These are phyloP conservation scores for Amanita phalloides DNA, from an alignment of 768 basidiomycete genomes.

Conservation along the genomic window DNA sequence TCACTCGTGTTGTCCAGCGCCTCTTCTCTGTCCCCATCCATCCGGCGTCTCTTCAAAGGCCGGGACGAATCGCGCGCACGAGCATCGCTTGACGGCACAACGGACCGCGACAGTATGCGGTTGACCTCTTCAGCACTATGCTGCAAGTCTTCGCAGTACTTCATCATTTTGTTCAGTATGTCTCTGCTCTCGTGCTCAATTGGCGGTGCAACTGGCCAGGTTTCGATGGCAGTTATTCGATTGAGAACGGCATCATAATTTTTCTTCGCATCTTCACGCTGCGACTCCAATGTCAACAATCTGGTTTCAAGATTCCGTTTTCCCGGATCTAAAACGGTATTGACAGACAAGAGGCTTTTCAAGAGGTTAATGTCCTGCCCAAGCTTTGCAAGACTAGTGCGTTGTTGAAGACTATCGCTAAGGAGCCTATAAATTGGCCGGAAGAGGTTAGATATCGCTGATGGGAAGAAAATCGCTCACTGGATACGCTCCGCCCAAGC, in stretches of 20 bases:
- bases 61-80: slow-evolving; percentile 11
- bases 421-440: slow-evolving; percentile 3
- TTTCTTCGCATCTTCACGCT: slow-evolving; percentile 12
- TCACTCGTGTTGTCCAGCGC: slow-evolving; percentile 6
- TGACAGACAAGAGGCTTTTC: slow-evolving; percentile 9
- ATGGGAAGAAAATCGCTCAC: slow-evolving; percentile 7
- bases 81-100: neutral
- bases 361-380: slow-evolving; percentile 10
- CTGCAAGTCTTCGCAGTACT: slow-evolving; percentile 13
- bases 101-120: slow-evolving; percentile 6
- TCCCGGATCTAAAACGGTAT: slow-evolving; percentile 10
- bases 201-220: slow-evolving; percentile 17
- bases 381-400: slow-evolving; percentile 9
- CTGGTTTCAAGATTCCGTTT: slow-evolving; percentile 8
- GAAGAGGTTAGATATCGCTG: neutral
- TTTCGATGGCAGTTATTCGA: slow-evolving; percentile 14
- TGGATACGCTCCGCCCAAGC: slow-evolving; percentile 17
- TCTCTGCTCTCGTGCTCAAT: slow-evolving; percentile 12
- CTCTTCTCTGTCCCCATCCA: slow-evolving; percentile 7
- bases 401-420: slow-evolving; percentile 6
- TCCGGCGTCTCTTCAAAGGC: slow-evolving; percentile 20
- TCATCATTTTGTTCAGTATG: slow-evolving; percentile 11
- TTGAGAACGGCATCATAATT: slow-evolving; percentile 9
- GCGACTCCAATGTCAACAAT: slow-evolving; percentile 11
- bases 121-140: slow-evolving; percentile 14